These are phyloP conservation scores for Gaertneriomyces semiglobifer DNA, from an alignment of 192 early-diverging fungal species.

Conservation along the genomic window DNA sequence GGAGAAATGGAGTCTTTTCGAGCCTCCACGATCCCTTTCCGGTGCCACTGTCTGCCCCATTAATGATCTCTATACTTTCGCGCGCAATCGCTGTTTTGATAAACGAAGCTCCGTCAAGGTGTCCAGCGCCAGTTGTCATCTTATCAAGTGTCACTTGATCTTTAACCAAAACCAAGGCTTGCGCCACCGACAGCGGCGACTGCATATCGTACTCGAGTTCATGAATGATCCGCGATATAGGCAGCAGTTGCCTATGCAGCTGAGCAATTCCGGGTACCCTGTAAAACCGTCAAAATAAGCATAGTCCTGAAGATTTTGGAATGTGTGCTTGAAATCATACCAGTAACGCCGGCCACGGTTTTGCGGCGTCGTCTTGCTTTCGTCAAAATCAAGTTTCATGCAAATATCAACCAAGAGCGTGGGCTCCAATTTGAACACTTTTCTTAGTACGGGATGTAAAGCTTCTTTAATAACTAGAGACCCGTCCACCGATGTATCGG, in stretches of 20 bases:
- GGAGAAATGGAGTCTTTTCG: too few species aligned
- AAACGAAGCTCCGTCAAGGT: too few species aligned
- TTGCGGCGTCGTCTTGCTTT: too few species aligned
- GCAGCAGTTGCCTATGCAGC: conserved; percentile 1
- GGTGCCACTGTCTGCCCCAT: too few species aligned
- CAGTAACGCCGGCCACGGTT: too few species aligned
- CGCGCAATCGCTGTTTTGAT: too few species aligned
- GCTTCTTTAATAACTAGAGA: not conserved
- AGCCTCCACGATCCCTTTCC: too few species aligned
- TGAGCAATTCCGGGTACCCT: not conserved
- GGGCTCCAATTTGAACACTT: conserved; percentile 8
- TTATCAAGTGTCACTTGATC: conserved; percentile 8
- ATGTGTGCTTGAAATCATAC: too few species aligned
- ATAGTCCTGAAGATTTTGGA: too few species aligned
- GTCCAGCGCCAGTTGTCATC: too few species aligned
- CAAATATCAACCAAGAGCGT: conserved; percentile 3
- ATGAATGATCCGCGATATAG: conserved; percentile 2
- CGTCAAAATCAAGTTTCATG: not conserved
- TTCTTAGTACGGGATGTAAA: conserved; percentile 11
- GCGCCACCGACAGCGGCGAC: not conserved
- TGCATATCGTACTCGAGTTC: not conserved
- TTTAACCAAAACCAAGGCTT: conserved; percentile 7
- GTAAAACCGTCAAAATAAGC: too few species aligned
- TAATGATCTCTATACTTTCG: too few species aligned
- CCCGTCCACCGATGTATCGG: not conserved